These are phyloP conservation scores for Ustilago hordei DNA, from an alignment of 1,284 basidiomycete genomes.

Conservation along the genomic window DNA sequence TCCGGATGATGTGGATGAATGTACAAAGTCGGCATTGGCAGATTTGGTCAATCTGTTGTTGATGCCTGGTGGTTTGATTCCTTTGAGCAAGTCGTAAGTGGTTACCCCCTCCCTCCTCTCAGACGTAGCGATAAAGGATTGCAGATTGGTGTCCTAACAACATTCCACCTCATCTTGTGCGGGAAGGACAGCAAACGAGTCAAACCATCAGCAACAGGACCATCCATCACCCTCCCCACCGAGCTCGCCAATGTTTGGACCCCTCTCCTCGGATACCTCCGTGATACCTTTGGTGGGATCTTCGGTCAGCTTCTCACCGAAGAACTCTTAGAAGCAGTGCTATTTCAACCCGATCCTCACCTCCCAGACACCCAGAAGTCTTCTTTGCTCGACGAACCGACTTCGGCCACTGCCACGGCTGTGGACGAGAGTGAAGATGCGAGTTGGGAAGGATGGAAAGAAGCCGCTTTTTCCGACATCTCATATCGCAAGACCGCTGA, in stretches of 20 bases:
- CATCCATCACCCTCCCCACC: conserved; percentile 13
- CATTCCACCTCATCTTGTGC: neutral
- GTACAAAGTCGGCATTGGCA: conserved; percentile 29
- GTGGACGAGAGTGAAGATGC: conserved; percentile 13
- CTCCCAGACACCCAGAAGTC: neutral
- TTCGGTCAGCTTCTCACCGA: conserved; percentile 36
- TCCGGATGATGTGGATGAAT: conserved; percentile 47
- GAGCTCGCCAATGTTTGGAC: conserved; percentile 33
- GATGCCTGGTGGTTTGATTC: conserved; percentile 40
- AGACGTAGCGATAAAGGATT: neutral
- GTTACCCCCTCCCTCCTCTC: neutral
- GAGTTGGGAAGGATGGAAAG: conserved; percentile 25
- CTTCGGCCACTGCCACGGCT: neutral
- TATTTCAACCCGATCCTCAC: neutral
- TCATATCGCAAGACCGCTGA: conserved; percentile 38
- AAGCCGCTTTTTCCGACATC: neutral
- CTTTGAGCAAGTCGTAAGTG: conserved; percentile 23
- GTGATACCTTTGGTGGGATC: conserved; percentile 28
- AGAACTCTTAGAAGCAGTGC: conserved; percentile 29
- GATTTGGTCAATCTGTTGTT: conserved; percentile 36
- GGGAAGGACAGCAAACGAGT: conserved; percentile 23
- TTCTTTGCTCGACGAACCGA: neutral
- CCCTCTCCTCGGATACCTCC: conserved; percentile 34
- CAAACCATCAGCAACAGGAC: neutral
- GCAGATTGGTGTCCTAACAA: too few relatives aligned